Percentiles rank a stretch among this genome's conserved stretches.
These are phyloP conservation scores for Rhizoclosmatium globosum DNA, from an alignment of 192 early-diverging fungal species.

Conservation along the genomic window DNA sequence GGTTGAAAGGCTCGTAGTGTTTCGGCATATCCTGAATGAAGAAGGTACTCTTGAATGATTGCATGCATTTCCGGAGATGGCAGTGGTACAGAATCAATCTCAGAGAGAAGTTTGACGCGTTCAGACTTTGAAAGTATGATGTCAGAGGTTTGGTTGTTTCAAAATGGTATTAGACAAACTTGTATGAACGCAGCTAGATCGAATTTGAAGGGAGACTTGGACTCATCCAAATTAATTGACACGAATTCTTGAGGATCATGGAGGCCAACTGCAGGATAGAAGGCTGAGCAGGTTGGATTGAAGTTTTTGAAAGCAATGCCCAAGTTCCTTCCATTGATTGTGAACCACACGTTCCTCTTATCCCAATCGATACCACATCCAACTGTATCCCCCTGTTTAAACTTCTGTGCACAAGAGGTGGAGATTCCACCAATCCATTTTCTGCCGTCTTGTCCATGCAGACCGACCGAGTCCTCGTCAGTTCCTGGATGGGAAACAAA, in stretches of 20 bases:
- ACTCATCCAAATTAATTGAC: neutral
- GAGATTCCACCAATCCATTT: neutral
- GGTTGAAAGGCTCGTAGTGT: neutral
- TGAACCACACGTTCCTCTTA: conserved; percentile 25
- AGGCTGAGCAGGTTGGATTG: neutral
- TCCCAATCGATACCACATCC: conserved; percentile 35
- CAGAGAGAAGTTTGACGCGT: neutral
- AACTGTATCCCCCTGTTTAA: conserved; percentile 26
- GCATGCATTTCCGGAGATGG: neutral
- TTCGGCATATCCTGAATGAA: conserved; percentile 8
- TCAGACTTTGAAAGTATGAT: neutral
- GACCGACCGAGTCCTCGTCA: neutral
- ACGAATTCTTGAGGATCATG: conserved; percentile 26
- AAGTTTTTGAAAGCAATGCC: conserved; percentile 30
- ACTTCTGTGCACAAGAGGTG: conserved; percentile 17
- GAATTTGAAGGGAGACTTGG: neutral
- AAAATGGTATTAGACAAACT: neutral
- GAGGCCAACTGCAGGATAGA: conserved; percentile 24
- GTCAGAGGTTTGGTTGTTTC: neutral
- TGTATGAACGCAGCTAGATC: neutral
- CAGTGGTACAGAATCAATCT: neutral
- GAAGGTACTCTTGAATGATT: conserved; percentile 1
- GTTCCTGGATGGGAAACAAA: conserved; percentile 7
- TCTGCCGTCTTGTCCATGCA: conserved; percentile 17
- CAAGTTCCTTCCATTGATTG: conserved; percentile 24